Evolutionary conservation across 1,284 basidiomycete genomes (phyloP).

Genomic region (Entoloma clypeatum): DNA sequence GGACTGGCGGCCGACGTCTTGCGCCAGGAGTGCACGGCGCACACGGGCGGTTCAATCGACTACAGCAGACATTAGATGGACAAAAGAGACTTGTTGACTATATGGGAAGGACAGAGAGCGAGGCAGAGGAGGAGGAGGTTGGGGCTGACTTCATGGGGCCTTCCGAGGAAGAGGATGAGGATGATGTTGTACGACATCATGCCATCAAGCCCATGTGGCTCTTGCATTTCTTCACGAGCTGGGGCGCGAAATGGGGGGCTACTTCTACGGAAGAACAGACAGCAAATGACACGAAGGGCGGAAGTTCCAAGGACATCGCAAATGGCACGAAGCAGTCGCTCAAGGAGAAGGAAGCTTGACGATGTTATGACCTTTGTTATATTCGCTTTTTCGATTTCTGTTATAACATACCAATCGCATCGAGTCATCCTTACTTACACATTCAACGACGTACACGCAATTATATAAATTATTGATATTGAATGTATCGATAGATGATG

Average conservation of each 20-base stretch:
- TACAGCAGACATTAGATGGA: slow-evolving; percentile 69
- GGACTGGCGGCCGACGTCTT: slow-evolving; percentile 39
- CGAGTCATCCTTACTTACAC: too few relatives aligned
- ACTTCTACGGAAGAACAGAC: slow-evolving; percentile 12
- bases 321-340: background rate
- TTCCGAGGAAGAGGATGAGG: slow-evolving; percentile 41
- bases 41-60: slow-evolving; percentile 54
- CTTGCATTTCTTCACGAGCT: slow-evolving; percentile 67
- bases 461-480: slow-evolving; percentile 22
- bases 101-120: slow-evolving; percentile 67
- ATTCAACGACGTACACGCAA: too few relatives aligned
- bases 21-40: slow-evolving; percentile 47
- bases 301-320: background rate
- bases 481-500: slow-evolving; percentile 10
- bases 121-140: slow-evolving; percentile 64
- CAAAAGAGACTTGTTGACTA: slow-evolving; percentile 57
- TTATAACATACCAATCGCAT: slow-evolving; percentile 10
- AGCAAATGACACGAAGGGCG: slow-evolving; percentile 12
- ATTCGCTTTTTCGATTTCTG: slow-evolving; percentile 1
- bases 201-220: slow-evolving; percentile 71
- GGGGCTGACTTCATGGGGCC: slow-evolving; percentile 29
- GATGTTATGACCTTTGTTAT: too few relatives aligned
- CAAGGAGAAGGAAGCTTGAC: background rate
- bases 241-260: slow-evolving; percentile 51
- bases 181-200: slow-evolving; percentile 53